These are phyloP conservation scores for Taphrina populina DNA, from an alignment of 1,139 yeast genomes.

Conservation along the genomic window DNA sequence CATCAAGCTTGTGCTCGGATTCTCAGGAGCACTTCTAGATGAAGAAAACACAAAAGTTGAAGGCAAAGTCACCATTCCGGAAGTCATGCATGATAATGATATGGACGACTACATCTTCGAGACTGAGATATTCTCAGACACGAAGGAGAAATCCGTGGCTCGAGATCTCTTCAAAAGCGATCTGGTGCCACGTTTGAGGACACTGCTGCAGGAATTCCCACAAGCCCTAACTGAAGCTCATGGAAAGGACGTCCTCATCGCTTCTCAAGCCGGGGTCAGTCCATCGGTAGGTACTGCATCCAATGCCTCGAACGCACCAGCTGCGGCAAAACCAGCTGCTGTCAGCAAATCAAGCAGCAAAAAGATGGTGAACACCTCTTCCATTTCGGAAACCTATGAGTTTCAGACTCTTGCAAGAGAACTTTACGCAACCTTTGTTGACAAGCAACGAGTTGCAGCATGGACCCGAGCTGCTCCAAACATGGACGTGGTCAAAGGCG, in stretches of 20 bases:
- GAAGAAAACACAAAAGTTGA: slow-evolving; percentile 46
- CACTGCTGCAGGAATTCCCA: slow-evolving; percentile 64
- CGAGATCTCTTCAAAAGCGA: slow-evolving; percentile 57
- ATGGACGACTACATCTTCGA: slow-evolving; percentile 81
- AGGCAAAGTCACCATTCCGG: slow-evolving; percentile 83
- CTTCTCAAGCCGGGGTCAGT: slow-evolving; percentile 67
- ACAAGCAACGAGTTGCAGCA: slow-evolving; percentile 73
- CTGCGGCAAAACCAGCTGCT: slow-evolving; percentile 36
- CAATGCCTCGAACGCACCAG: slow-evolving; percentile 40
- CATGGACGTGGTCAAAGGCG: slow-evolving; percentile 62
- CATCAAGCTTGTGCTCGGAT: slow-evolving; percentile 63
- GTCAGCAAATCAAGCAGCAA: slow-evolving; percentile 34
- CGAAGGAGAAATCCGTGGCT: slow-evolving; percentile 55
- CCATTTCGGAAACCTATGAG: slow-evolving; percentile 70
- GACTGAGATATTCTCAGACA: slow-evolving; percentile 55
- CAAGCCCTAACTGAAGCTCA: slow-evolving; percentile 69
- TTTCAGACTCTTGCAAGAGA: slow-evolving; percentile 89
- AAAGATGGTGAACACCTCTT: slow-evolving; percentile 49
- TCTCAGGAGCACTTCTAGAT: slow-evolving; percentile 50
- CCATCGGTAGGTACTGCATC: slow-evolving; percentile 57
- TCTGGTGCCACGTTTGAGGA: slow-evolving; percentile 69
- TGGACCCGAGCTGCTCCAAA: slow-evolving; percentile 83
- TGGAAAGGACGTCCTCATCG: slow-evolving; percentile 84
- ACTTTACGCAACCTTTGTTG: slow-evolving; percentile 70
- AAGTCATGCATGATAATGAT: slow-evolving; percentile 91